Evolutionary conservation across 495 filamentous ascomycete species (phyloP), one percentile per base, ranked within the genome.

Genomic region (Podospora comata): DNA sequence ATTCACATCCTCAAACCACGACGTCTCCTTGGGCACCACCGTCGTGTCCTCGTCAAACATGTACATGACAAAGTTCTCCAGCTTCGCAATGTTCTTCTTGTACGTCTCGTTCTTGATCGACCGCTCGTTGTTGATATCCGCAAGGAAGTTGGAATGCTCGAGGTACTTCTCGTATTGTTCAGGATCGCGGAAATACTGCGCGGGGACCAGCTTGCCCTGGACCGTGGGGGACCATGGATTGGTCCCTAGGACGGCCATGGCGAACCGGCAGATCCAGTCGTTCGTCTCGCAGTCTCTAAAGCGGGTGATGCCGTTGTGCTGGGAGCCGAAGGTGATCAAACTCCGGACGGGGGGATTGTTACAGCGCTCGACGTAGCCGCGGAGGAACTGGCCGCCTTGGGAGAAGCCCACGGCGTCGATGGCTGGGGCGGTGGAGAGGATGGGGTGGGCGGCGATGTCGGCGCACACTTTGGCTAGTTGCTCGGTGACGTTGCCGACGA

Each of bases 91-190:
- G 76, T 93, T 90, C 72, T 85, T 77, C 76, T 85, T 89, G 77
- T 98, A 98, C 7, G 79, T 85, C 57, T 75, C 71, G 70, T 94
- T 97, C 84, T 94, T 97, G 64, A 74, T 27, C 53, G 65, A 70
- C 2, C 96, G 84, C 85, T 98, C 95, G 75, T 97, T 97, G 79
- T 99, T 99, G 78, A 98, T 89, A 77, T 98, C 94, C n/a, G 94
- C 95, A n/a, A 99, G 83, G 77, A 94, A 97, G 74, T 94, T 96
- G 75, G 92, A 95, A 76, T 89, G 69, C 73, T 91, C 88, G 19
- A 97, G 83, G 76, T 97, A 99, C 39, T 78, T 74, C 4, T 90
- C 89, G 65, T 92, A 77, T 69, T 92, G 85, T 2, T 78, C 81
- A 0, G 90, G 88, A 72, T 95, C 87, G 27, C 94, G 89, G 82